Evolutionary conservation across 1,139 yeast genomes (phyloP).

Genomic region (Geotrichum bryndzae): DNA sequence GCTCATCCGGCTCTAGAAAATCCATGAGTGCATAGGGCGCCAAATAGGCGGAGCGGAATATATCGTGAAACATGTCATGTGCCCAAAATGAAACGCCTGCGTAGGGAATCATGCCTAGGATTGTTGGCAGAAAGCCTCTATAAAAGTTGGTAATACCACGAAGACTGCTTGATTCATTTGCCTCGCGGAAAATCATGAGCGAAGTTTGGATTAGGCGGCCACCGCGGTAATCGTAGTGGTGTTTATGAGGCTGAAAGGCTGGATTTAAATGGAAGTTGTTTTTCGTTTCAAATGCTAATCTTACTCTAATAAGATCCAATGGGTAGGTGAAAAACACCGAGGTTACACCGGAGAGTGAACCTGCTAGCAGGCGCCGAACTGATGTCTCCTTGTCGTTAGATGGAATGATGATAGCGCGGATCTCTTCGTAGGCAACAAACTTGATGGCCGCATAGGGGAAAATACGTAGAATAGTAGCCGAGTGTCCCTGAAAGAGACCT

Average conservation of each 20-base stretch:
- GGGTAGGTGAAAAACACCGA: conserved; percentile 92
- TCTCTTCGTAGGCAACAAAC: conserved; percentile 95
- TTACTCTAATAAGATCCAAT: conserved; percentile 78
- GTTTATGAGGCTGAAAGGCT: conserved; percentile 25
- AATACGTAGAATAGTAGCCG: conserved; percentile 81
- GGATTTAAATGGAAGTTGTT: conserved; percentile 24
- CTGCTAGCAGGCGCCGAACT: conserved; percentile 73
- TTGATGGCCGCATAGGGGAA: conserved; percentile 97
- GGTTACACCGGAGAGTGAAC: conserved; percentile 77
- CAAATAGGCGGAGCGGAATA: conserved; percentile 56
- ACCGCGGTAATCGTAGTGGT: conserved; percentile 31
- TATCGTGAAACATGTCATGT: conserved; percentile 84
- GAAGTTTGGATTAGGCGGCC: conserved; percentile 57
- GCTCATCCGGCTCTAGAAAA: conserved; percentile 12
- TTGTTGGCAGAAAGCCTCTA: conserved; percentile 91
- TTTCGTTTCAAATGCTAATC: conserved; percentile 82
- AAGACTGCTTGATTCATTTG: conserved; percentile 21
- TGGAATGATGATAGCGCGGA: conserved; percentile 74
- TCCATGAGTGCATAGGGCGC: conserved; percentile 50
- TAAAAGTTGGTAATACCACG: conserved; percentile 59
- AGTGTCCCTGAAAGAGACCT: conserved; percentile 93
- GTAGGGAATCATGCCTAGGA: conserved; percentile 92
- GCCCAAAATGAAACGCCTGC: conserved; percentile 97
- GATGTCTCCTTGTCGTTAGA: conserved; percentile 69
- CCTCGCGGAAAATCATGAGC: conserved; percentile 53